Evolutionary conservation across 352 stramenopile species (phyloP).

Genomic region (Hyaloperonospora arabidopsidis): DNA sequence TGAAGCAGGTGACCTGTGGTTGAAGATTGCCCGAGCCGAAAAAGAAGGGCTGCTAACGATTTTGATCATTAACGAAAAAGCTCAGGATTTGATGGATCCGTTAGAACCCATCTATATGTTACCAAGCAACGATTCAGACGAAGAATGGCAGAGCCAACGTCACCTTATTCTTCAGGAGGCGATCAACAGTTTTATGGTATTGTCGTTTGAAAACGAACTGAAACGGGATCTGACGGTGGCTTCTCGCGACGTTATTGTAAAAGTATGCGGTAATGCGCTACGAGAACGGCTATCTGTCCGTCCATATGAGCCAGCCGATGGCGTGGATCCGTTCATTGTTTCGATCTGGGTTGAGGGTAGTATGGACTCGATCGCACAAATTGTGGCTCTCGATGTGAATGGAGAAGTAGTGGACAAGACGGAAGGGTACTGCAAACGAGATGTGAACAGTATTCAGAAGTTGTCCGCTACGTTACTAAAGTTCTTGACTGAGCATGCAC

Average conservation of each 20-base stretch:
- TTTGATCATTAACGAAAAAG: constrained; percentile 73
- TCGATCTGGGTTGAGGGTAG: constrained; percentile 82
- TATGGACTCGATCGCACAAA: constrained; percentile 73
- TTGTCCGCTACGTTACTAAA: constrained; percentile 72
- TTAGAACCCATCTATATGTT: constrained; percentile 67
- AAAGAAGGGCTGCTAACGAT: constrained; percentile 80
- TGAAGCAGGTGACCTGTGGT: constrained; percentile 64
- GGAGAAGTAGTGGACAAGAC: constrained; percentile 83
- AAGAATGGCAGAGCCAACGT: constrained; percentile 82
- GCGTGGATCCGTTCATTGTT: constrained; percentile 72
- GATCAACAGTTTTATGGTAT: constrained; percentile 75
- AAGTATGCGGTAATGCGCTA: constrained; percentile 62
- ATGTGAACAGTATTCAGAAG: constrained; percentile 64
- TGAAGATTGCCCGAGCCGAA: constrained; percentile 68
- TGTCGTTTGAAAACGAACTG: constrained; percentile 82
- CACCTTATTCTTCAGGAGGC: constrained; percentile 80
- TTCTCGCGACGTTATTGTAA: constrained; percentile 66
- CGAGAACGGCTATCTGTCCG: constrained; percentile 63
- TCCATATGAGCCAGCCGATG: constrained; percentile 72
- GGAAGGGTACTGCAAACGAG: constrained; percentile 71
- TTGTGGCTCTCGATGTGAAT: constrained; percentile 81
- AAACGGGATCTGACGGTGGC: constrained; percentile 67
- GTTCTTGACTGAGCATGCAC: constrained; percentile 75
- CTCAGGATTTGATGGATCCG: constrained; percentile 76
- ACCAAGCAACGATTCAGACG: constrained; percentile 42